phyloP scores from a whole-genome alignment of 805 yeast genomes.

The Danielia reshetovae region DNA sequence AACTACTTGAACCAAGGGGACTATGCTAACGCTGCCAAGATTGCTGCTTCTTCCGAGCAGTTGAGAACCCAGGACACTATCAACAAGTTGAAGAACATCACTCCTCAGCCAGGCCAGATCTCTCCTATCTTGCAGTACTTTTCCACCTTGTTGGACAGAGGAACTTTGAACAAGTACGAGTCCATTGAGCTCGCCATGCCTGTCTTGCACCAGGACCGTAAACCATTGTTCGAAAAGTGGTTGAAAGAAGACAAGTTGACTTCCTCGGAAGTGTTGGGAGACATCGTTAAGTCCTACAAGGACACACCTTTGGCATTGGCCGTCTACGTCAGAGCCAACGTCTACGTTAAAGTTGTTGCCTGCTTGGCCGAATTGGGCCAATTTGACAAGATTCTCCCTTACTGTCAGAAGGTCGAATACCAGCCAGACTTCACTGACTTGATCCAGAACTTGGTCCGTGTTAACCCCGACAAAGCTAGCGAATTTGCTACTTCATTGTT shows the following conservation, averaged over 20 bases:
- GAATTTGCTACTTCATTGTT: slow-evolving; percentile 91
- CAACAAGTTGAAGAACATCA: slow-evolving; percentile 83
- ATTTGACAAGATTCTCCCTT: slow-evolving; percentile 92
- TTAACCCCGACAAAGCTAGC: slow-evolving; percentile 96
- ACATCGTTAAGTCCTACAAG: slow-evolving; percentile 76
- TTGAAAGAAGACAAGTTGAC: slow-evolving; percentile 91
- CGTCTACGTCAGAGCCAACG: slow-evolving; percentile 79
- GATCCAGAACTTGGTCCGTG: slow-evolving; percentile 85
- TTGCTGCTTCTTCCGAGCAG: slow-evolving; percentile 92
- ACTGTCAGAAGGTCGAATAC: slow-evolving; percentile 83
- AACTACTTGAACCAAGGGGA: slow-evolving; percentile 79
- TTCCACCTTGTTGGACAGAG: slow-evolving; percentile 86
- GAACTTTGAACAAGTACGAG: slow-evolving; percentile 87
- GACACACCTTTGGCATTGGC: slow-evolving; percentile 86
- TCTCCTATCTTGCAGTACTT: slow-evolving; percentile 93
- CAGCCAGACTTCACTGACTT: slow-evolving; percentile 86
- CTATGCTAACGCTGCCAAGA: slow-evolving; percentile 88
- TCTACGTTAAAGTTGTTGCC: slow-evolving; percentile 85
- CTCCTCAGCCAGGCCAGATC: slow-evolving; percentile 90
- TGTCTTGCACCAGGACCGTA: slow-evolving; percentile 90
- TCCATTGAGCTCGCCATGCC: slow-evolving; percentile 94
- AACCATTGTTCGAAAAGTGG: slow-evolving; percentile 93
- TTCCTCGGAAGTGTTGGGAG: slow-evolving; percentile 96
- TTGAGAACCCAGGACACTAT: slow-evolving; percentile 93
- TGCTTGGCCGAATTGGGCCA: slow-evolving; percentile 93